Percentiles rank a stretch among this genome's conserved stretches.
phyloP scores from a whole-genome alignment of 78 protist genomes.

The Dictyostelium brefeldianum region DNA sequence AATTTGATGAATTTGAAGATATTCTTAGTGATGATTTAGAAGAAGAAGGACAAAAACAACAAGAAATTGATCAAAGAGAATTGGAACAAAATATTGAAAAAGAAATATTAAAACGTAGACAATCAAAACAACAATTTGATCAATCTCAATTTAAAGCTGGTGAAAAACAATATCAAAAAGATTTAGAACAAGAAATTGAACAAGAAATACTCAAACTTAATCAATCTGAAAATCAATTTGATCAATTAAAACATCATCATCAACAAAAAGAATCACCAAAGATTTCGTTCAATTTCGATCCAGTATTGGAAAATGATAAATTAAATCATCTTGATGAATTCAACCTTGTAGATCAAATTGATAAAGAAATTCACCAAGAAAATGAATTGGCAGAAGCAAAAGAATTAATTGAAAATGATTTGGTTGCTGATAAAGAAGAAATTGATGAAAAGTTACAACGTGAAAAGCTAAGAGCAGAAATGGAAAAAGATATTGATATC shows the following conservation, averaged over 20 bases:
- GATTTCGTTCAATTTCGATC: slow-evolving; percentile 6
- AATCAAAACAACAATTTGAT: background rate
- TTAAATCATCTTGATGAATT: background rate
- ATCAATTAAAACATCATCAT: background rate
- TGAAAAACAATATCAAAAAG: background rate
- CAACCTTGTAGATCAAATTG: background rate
- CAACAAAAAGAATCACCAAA: background rate
- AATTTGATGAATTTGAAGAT: background rate
- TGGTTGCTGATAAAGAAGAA: background rate
- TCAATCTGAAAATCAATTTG: background rate
- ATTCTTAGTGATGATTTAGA: background rate
- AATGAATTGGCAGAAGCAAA: background rate
- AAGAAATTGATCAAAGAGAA: background rate
- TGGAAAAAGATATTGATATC: slow-evolving; percentile 11
- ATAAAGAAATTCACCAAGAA: background rate
- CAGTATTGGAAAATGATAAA: slow-evolving; percentile 3
- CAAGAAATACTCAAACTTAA: background rate
- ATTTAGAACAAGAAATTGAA: slow-evolving; percentile 13
- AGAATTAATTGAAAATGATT: background rate
- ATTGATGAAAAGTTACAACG: background rate
- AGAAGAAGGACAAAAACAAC: background rate
- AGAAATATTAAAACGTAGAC: background rate
- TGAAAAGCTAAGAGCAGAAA: background rate
- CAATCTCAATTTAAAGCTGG: background rate
- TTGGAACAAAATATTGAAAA: background rate